Percentiles rank a stretch among this genome's conserved stretches.
Evolutionary conservation across 306 rosid genomes (phyloP).

Genomic region (Abrus pulchellus): DNA sequence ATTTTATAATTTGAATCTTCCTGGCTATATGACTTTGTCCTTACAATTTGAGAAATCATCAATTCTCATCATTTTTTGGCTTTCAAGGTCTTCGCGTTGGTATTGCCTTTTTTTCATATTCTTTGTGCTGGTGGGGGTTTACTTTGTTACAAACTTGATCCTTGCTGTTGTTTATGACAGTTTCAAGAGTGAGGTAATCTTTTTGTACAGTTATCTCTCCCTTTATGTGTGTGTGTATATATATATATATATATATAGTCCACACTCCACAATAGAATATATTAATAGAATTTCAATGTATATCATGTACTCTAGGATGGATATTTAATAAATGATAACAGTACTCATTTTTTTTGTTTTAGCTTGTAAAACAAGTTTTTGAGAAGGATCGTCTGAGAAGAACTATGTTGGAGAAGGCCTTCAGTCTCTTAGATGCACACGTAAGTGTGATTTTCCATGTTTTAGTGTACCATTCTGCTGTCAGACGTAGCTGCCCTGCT

Average conservation of each 20-base stretch:
- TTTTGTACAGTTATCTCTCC: conserved; percentile 25
- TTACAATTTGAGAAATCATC: conserved; percentile 41
- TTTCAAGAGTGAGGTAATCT: conserved; percentile 88
- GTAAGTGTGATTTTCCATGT: conserved; percentile 62
- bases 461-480: conserved; percentile 5
- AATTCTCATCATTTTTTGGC: conserved; percentile 45
- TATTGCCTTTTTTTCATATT: conserved; percentile 78
- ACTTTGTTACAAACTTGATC: conserved; percentile 91
- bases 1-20: conserved; percentile 33
- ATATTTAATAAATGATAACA: conserved; percentile 37
- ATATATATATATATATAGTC: background rate
- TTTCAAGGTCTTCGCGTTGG: conserved; percentile 93
- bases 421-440: conserved; percentile 67
- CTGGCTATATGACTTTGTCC: conserved; percentile 38
- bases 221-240: no score
- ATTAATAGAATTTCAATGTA: conserved; percentile 23
- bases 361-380: conserved; percentile 90
- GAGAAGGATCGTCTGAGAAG: conserved; percentile 75
- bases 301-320: conserved; percentile 38
- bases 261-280: background rate
- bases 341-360: conserved; percentile 49
- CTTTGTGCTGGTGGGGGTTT: conserved; percentile 93
- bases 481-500: conserved; percentile 11
- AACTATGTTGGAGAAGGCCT: conserved; percentile 80
- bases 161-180: conserved; percentile 98